Percentiles rank a stretch among this genome's conserved stretches.
These are phyloP conservation scores for Discostella stelligera DNA, from an alignment of 352 stramenopile species.

Conservation along the genomic window DNA sequence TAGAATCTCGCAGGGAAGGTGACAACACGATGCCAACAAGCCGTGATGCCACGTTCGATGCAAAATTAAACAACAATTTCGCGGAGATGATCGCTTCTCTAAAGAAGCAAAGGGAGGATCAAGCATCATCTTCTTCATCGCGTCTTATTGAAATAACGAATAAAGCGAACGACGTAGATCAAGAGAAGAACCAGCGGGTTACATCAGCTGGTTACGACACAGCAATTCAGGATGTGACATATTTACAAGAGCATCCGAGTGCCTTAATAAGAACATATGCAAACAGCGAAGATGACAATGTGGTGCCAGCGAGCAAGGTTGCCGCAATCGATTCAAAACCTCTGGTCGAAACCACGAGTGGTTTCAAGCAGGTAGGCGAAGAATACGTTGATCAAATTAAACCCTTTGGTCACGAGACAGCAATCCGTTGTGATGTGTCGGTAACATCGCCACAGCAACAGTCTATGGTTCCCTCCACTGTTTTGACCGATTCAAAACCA, in stretches of 20 bases:
- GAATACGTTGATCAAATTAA: background rate
- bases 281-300: too few relatives aligned
- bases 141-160: background rate
- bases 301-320: background rate
- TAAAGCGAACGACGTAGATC: background rate
- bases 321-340: background rate
- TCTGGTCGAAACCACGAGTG: background rate
- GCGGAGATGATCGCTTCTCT: constrained; percentile 15
- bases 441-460: background rate
- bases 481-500: background rate
- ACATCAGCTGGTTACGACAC: background rate
- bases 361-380: background rate
- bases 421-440: background rate
- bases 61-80: constrained; percentile 18
- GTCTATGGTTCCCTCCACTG: too few relatives aligned
- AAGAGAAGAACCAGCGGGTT: background rate
- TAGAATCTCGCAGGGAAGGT: constrained; percentile 14
- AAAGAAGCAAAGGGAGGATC: constrained; percentile 9
- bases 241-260: too few relatives aligned
- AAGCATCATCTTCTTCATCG: background rate
- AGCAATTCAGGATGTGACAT: background rate
- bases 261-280: too few relatives aligned
- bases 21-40: constrained; percentile 8
- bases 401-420: background rate
- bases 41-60: constrained; percentile 13